Base-by-base conservation (phyloP, 768 basidiomycete genomes). In the Xerocomus spinulosus region DNA sequence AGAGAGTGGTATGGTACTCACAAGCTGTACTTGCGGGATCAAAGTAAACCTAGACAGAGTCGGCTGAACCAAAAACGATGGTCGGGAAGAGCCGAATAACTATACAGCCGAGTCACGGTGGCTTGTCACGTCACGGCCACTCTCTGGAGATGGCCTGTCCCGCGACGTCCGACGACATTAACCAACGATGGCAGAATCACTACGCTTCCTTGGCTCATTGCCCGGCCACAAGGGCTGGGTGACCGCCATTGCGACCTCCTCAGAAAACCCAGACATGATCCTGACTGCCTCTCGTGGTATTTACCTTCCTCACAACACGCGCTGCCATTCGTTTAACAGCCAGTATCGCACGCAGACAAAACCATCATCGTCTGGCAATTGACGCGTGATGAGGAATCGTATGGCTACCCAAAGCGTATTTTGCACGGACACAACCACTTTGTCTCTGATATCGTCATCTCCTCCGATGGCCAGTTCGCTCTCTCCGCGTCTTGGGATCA, bases 401-500 rank as follows among this genome's bases (percentile, higher is more conserved):
- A 94, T 69, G 96, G 96, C 48, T 94, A 85, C 77, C 95, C 96
- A 52, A 98, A 98, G 78, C 85, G 87, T 67, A 90, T 97, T 64
- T 86, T 99, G 51, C 87, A 92, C 68, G 95, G 96, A 53, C 96
- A 99, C 80, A 98, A 97, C 76, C 95, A 96, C 79, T 97, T 97
- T 68, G 94, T 97, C 50, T 97, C 93, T 33, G 94, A 97, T 67
- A 90, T 98, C 60, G 95, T 96, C 62, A 94, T 97, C 70, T 97
- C 95, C 51, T 96, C 95, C 51, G 96, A 99, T 69, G 96, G 96
- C 64, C 95, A 98, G 75, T 98, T 97, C 71, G 95, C 96, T 38
- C 87, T 99, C 52, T 98, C 96, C 54, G 89, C 96, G 32, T 98
- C 95, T 35, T 98, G 96, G 96, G 96, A 99, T 76, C 95, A 98